phyloP scores from a whole-genome alignment of 1,284 basidiomycete species.

The Heterobasidion parviporum region DNA sequence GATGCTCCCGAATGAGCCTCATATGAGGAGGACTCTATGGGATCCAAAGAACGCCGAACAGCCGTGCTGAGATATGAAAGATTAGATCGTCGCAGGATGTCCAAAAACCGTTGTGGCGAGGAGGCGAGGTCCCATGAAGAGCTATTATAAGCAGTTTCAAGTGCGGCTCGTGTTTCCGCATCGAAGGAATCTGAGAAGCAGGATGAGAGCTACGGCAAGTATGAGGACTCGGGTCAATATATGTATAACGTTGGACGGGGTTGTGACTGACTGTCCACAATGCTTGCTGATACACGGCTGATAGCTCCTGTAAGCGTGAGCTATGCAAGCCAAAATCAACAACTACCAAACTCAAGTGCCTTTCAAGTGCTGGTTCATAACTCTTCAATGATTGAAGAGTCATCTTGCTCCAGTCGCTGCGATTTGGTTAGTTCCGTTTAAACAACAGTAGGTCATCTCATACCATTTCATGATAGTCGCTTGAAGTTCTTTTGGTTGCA shows the following conservation, averaged over 20 bases:
- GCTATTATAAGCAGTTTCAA: not conserved
- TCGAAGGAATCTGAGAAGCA: constrained; percentile 36
- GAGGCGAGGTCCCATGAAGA: not conserved
- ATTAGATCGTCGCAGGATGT: not conserved
- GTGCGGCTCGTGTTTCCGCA: constrained; percentile 2
- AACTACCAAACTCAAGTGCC: constrained; percentile 12
- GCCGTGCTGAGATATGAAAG: constrained; percentile 3
- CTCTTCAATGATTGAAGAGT: constrained; percentile 12
- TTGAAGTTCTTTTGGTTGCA: constrained; percentile 18
- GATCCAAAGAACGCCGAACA: constrained; percentile 7
- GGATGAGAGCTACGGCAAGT: constrained; percentile 23
- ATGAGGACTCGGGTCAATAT: not conserved
- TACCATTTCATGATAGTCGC: constrained; percentile 18
- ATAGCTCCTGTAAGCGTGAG: constrained; percentile 6
- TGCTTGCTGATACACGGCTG: constrained; percentile 6
- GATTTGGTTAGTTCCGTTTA: not conserved
- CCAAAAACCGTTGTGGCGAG: constrained; percentile 1
- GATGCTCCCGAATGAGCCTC: not conserved
- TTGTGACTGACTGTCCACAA: constrained; percentile 6
- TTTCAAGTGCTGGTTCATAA: constrained; percentile 14
- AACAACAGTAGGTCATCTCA: constrained; percentile 3
- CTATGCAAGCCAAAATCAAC: not conserved
- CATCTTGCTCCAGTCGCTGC: constrained; percentile 16
- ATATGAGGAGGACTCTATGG: constrained; percentile 4
- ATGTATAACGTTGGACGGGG: not conserved